phyloP scores from a whole-genome alignment of 129 eudicot species.

The Flaveria trinervia region DNA sequence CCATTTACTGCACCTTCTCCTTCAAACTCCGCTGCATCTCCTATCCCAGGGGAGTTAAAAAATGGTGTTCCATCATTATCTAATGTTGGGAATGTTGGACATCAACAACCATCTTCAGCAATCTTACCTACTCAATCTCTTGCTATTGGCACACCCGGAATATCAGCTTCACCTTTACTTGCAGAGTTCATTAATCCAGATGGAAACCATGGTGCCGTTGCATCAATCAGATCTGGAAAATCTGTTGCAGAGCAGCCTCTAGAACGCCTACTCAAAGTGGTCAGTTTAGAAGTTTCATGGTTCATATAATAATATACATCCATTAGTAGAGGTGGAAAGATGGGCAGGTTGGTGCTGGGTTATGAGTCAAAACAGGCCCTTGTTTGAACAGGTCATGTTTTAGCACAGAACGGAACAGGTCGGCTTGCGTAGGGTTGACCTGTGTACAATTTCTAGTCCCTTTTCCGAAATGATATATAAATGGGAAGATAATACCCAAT shows the following conservation, averaged over 20 bases:
- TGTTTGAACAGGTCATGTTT: neutral
- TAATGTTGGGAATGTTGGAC: slow-evolving; percentile 59
- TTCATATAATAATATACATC: neutral
- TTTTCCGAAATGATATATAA: neutral
- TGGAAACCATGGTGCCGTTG: slow-evolving; percentile 55
- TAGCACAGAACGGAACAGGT: neutral
- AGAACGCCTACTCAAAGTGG: slow-evolving; percentile 82
- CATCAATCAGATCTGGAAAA: slow-evolving; percentile 58
- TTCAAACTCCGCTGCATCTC: slow-evolving; percentile 76
- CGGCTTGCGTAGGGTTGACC: neutral
- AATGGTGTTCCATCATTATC: slow-evolving; percentile 61
- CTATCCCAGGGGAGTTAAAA: slow-evolving; percentile 62
- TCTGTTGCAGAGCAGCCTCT: slow-evolving; percentile 80
- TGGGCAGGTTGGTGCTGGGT: slow-evolving; percentile 4
- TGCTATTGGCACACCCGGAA: slow-evolving; percentile 87
- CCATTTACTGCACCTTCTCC: slow-evolving; percentile 80
- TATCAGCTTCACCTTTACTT: slow-evolving; percentile 91
- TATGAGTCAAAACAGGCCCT: neutral
- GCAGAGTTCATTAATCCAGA: slow-evolving; percentile 85
- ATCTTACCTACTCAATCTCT: slow-evolving; percentile 45
- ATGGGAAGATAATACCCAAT: neutral
- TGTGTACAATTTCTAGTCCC: neutral
- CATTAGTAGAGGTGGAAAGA: neutral
- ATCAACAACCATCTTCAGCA: slow-evolving; percentile 54
- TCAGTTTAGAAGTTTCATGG: slow-evolving; percentile 35